phyloP scores from a whole-genome alignment of 1,139 yeast species.

The Geotrichum armillariae region DNA sequence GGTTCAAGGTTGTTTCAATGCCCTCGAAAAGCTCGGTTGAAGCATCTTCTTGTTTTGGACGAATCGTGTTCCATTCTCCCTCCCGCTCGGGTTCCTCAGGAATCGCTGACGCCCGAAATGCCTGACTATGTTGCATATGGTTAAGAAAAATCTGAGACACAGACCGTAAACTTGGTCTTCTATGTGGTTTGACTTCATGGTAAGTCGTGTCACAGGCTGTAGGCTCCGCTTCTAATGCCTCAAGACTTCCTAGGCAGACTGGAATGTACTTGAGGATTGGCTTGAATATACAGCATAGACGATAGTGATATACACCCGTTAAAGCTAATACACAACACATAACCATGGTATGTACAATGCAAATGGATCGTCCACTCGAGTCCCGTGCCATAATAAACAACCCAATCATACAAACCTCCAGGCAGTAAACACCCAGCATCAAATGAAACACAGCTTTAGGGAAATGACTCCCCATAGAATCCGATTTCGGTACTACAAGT shows the following conservation, averaged over 20 bases:
- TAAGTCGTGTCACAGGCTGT: not conserved
- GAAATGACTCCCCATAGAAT: constrained; percentile 68
- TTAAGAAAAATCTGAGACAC: constrained; percentile 4
- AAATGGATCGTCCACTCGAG: constrained; percentile 39
- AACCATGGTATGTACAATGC: constrained; percentile 26
- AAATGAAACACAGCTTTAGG: constrained; percentile 74
- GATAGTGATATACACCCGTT: constrained; percentile 24
- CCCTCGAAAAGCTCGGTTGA: constrained; percentile 29
- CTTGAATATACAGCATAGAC: constrained; percentile 15
- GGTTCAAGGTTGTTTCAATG: constrained; percentile 32
- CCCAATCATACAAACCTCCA: constrained; percentile 77
- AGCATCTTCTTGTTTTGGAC: not conserved
- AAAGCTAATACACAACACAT: constrained; percentile 21
- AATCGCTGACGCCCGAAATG: not conserved
- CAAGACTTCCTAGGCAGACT: constrained; percentile 5
- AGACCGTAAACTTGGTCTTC: constrained; percentile 14
- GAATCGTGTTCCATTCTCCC: not conserved
- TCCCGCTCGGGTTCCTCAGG: not conserved
- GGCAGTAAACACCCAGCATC: constrained; percentile 75
- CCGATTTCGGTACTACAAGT: constrained; percentile 47
- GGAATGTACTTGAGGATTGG: constrained; percentile 24
- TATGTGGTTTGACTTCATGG: not conserved
- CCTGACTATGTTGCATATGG: not conserved
- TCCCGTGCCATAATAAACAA: constrained; percentile 61
- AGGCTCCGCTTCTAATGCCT: not conserved